Evolutionary conservation across 2,329 filamentous ascomycete genomes (phyloP), one percentile per base, ranked within the genome.

Genomic region (Stagonosporopsis tanaceti): DNA sequence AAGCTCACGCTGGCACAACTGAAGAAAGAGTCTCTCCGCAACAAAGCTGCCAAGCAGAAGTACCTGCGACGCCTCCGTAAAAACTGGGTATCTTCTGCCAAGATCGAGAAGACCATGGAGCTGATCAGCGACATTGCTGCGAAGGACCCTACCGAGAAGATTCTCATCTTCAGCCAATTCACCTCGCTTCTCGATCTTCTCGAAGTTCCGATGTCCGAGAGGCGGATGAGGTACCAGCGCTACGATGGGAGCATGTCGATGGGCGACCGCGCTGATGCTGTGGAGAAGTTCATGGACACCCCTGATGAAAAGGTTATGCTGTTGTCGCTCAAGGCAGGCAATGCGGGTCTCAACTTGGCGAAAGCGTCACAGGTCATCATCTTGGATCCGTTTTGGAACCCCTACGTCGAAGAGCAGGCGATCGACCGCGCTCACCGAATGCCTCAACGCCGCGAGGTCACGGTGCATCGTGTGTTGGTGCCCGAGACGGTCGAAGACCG

Each of bases 371-470:
- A 92, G 62, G 91, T 97, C 64, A 92, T 97, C 74, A 90, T 97
- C 62, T 87, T 96, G 71, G 93, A 97, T 72, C 93, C 93, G 0
- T 96, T 96, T 79, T 97, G 92, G 92, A 97, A 97, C 62, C 93
- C 93, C 0, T 96, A 90, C 71, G 90, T 96, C 46, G 93, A 97
- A 77, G 92, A 93, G 76, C 93, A 97, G 77, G 93, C 93, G 4
- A 89, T 97, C 47, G 93, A 96, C 73, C 89, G 93, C 22, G 91
- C 93, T 2, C 90, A 97, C 76, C 89, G 93, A 9, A 93, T 97
- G 65, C 93, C 93, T 0, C 93, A 97, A 77, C 79, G 82, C 63
- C 83, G 84, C 4, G 80, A 87, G 7, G 93, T 97, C 4, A 84
- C 87, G 53, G 89, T 97, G 1, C 92, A 97, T 72, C 88, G 92